These are phyloP conservation scores for Kodamaea hsintzibuensis DNA, from an alignment of 805 yeast species.

Conservation along the genomic window DNA sequence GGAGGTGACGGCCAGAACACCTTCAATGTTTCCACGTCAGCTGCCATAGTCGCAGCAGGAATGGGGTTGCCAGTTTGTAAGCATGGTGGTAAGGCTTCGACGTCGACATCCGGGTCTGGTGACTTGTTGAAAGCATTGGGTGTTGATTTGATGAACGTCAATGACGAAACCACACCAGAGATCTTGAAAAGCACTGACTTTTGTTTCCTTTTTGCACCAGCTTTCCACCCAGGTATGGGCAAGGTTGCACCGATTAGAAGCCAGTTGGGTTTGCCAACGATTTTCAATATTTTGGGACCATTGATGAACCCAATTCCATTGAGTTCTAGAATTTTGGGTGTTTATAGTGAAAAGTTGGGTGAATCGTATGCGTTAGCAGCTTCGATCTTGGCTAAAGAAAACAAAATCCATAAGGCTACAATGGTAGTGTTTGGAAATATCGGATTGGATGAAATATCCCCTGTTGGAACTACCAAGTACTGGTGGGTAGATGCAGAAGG, in stretches of 20 bases:
- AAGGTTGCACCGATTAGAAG: constrained; percentile 77
- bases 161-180: constrained; percentile 57
- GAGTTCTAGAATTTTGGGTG: constrained; percentile 84
- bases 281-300: constrained; percentile 94
- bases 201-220: constrained; percentile 86
- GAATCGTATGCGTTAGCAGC: constrained; percentile 83
- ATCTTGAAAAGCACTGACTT: constrained; percentile 53
- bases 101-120: constrained; percentile 92
- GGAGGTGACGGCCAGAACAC: constrained; percentile 99
- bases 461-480: constrained; percentile 75
- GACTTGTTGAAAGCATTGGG: constrained; percentile 83
- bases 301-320: constrained; percentile 85
- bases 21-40: constrained; percentile 91
- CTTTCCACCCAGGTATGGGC: constrained; percentile 91
- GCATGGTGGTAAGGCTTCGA: constrained; percentile 97
- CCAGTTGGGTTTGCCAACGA: constrained; percentile 83
- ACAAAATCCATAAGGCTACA: constrained; percentile 52
- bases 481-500: constrained; percentile 65
- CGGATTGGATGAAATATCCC: constrained; percentile 92
- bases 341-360: constrained; percentile 77
- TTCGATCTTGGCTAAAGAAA: constrained; percentile 53
- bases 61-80: constrained; percentile 79
- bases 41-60: constrained; percentile 94
- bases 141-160: constrained; percentile 73
- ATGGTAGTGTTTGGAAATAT: constrained; percentile 92